Evolutionary conservation across 352 stramenopile genomes (phyloP), one percentile per base, ranked within the genome.

Genomic region (Aphanomyces astaci): DNA sequence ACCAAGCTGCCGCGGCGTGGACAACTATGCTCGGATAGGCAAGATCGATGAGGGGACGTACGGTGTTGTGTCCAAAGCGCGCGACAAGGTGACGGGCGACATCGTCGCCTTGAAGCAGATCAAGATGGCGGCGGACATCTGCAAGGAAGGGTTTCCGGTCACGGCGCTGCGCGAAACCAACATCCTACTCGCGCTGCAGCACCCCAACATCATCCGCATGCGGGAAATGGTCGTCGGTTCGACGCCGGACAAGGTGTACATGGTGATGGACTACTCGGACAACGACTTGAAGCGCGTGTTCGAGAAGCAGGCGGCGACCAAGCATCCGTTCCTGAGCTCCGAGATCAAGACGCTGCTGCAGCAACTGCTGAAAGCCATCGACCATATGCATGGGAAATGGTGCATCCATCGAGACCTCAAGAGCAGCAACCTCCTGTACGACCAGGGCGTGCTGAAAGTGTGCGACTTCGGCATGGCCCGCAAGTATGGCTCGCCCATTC

Each of bases 351-450:
- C 82, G 63, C 84, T 98, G 28, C 77, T 99, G 72, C 73, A 89
- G 69, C 95, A 96, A 69, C 82, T 99, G 33, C 73, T 99, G 1
- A 82, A 78, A 32, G 96, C 86, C 4, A 60, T 95, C 40, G 80
- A 76, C 11, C 88, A 91, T 74, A 98, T 99, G 78, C 97, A 99
- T 74, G 73, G 83, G 31, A 80, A 85, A 25, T 98, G 91, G 80
- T 91, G 86, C 71, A 87, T 99, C 32, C 96, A 99, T 75, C 89
- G 96, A 17, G 96, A 99, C 72, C 83, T 99, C 66, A 99, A 99
- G 81, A 98, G 95, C n/a, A 95, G 79, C 65, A 99, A 99, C 71
- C 82, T 99, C 72, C 75, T 99, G 4, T 98, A 98, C 64, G 92
- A 96, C 72, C 82, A 87, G 68, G 88, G 85, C 1, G 48, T 81